Conservation (phyloP, 1,284 basidiomycete genomes). For the Moniliophthora roreri region DNA sequence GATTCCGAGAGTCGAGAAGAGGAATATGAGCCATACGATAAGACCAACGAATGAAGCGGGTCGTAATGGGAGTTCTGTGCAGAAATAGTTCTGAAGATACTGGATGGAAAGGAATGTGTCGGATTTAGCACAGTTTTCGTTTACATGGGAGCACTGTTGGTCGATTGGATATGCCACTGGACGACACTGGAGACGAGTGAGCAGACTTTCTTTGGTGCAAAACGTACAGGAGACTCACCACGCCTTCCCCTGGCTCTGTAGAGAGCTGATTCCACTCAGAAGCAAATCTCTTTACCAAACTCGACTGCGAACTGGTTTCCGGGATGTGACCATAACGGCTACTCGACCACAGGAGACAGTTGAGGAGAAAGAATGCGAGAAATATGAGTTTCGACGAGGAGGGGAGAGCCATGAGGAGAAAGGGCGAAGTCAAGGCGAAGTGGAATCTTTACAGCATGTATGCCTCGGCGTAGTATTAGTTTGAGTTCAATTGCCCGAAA, state of each 20-base stretch:
- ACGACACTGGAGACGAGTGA: slow-evolving; percentile 45
- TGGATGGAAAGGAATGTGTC: slow-evolving; percentile 68
- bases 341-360: slow-evolving; percentile 65
- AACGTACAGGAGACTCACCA: slow-evolving; percentile 21
- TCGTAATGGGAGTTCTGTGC: slow-evolving; percentile 49
- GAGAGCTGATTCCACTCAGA: slow-evolving; percentile 32
- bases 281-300: slow-evolving; percentile 40
- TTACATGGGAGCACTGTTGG: slow-evolving; percentile 68
- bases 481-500: background rate
- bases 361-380: slow-evolving; percentile 47
- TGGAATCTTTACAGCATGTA: background rate
- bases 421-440: background rate
- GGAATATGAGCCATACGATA: slow-evolving; percentile 76
- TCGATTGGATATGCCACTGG: slow-evolving; percentile 53
- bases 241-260: slow-evolving; percentile 23
- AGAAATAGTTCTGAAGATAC: slow-evolving; percentile 72
- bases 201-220: background rate
- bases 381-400: slow-evolving; percentile 48
- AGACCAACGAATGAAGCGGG: slow-evolving; percentile 63
- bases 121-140: slow-evolving; percentile 49
- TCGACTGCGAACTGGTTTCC: slow-evolving; percentile 23
- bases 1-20: slow-evolving; percentile 90
- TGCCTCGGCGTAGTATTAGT: background rate
- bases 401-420: slow-evolving; percentile 34
- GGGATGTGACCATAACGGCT: slow-evolving; percentile 49